Base-by-base conservation (phyloP, 192 early-diverging fungal genomes). In the Backusella morwellensis region DNA sequence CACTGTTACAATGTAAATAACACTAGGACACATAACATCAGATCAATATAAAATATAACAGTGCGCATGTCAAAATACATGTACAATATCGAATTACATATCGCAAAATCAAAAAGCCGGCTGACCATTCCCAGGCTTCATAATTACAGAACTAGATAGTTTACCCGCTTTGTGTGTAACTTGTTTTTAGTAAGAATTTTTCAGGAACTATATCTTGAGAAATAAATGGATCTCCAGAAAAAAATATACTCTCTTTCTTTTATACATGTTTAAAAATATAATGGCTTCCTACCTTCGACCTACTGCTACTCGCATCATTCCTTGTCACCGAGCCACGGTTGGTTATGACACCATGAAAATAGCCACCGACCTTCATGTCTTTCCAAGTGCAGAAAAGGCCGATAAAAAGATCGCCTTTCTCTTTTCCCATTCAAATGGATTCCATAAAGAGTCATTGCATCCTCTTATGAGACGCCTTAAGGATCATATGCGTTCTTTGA, bases 401-500 rank as follows among this genome's bases (percentile, higher is more conserved):
- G 26, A 59, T n/a, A 21, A 36, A 35, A 80, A 44, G 12, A 29
- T 80, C 2, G 79, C 79, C 11, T 68, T 91, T 29, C 59, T 92
- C 14, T 88, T 84, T 23, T 73, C 85, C 1, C 91, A 92, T 73
- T 90, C 90, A 0, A 90, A 86, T 66, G 88, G 90, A 15, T 86
- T 91, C 38, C 78, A 83, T 78, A 91, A 91, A 75, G 90, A 92
- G 52, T 74, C 82, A 0, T 87, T 87, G 76, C 81, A 90, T 47
- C 87, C 89, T 6, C 41, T 90, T 26, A 88, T 92, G 34, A 35
- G 70, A 7, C 44, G 74, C 0, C 44, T 88, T n/a, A 50, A 67
- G n/a, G 52, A 79, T 6, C 76, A 59, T 0, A 76, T 85, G 23
- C 73, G 73, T 35, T 19, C n/a, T 3, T 35, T 66, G 17, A 12